Evolutionary conservation across 768 basidiomycete species (phyloP).

Genomic region (Tephrocybe sp.): DNA sequence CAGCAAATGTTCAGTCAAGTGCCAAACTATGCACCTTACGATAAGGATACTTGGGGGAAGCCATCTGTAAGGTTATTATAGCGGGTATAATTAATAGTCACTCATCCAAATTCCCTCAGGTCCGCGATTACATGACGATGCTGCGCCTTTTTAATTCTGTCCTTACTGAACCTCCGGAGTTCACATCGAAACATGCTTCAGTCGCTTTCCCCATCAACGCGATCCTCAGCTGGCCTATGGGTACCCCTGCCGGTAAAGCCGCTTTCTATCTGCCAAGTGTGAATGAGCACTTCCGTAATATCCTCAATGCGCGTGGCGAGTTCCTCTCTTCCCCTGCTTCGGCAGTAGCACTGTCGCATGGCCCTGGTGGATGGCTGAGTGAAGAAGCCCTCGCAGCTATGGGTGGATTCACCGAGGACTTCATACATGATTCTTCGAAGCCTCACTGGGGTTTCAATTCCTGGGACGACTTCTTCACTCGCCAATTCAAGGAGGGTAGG

Average conservation of each 20-base stretch:
- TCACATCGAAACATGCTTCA: conserved; percentile 32
- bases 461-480: conserved; percentile 48
- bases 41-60: conserved; percentile 7
- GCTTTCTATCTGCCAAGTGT: conserved; percentile 42
- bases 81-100: not conserved
- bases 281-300: conserved; percentile 45
- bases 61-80: conserved; percentile 1
- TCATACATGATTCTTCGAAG: conserved; percentile 3
- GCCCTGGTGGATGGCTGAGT: conserved; percentile 49
- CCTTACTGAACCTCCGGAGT: conserved; percentile 41
- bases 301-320: conserved; percentile 49
- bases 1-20: conserved; percentile 15
- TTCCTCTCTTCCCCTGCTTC: conserved; percentile 48
- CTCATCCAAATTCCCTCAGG: conserved; percentile 18
- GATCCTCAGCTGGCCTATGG: conserved; percentile 41
- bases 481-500: conserved; percentile 31
- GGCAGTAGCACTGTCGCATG: conserved; percentile 35
- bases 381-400: conserved; percentile 12
- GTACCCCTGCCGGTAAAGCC: conserved; percentile 27
- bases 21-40: conserved; percentile 8
- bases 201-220: conserved; percentile 50
- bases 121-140: conserved; percentile 42
- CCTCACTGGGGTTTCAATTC: conserved; percentile 8
- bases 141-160: conserved; percentile 41
- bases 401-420: conserved; percentile 6